Evolutionary conservation across 2,329 filamentous ascomycete species (phyloP).

Genomic region (Zelopaecilomyces penicillatus): DNA sequence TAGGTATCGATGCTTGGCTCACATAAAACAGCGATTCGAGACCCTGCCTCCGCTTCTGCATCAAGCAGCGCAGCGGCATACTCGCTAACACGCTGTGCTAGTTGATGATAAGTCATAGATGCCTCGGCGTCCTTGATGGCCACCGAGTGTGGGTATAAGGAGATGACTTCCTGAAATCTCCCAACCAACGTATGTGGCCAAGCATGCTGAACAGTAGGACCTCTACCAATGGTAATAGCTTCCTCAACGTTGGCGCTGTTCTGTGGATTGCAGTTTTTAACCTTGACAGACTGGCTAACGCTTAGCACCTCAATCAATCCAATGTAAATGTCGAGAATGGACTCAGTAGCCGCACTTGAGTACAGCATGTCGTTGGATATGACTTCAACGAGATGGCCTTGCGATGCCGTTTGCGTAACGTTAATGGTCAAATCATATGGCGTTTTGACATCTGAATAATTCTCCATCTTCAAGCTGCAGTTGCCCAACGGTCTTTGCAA

Average conservation of each 20-base stretch:
- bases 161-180: too few relatives aligned
- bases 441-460: conserved; percentile 15
- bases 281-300: background rate
- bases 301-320: background rate
- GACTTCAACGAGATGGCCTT: conserved; percentile 25
- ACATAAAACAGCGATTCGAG: conserved; percentile 25
- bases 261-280: background rate
- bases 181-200: too few relatives aligned
- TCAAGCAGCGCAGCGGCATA: too few relatives aligned
- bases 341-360: too few relatives aligned
- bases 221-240: background rate
- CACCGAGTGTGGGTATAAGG: too few relatives aligned
- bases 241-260: too few relatives aligned
- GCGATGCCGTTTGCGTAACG: background rate
- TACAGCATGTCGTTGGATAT: background rate
- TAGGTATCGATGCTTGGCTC: conserved; percentile 26
- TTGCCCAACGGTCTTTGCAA: conserved; percentile 18
- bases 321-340: background rate
- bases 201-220: background rate
- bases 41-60: background rate
- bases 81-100: too few relatives aligned
- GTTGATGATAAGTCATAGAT: too few relatives aligned
- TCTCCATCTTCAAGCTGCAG: conserved; percentile 10
- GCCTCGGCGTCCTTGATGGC: too few relatives aligned
- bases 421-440: conserved; percentile 10